Base-by-base conservation (phyloP, 768 basidiomycete genomes). In the Krasilnikovozyma curviuscula region DNA sequence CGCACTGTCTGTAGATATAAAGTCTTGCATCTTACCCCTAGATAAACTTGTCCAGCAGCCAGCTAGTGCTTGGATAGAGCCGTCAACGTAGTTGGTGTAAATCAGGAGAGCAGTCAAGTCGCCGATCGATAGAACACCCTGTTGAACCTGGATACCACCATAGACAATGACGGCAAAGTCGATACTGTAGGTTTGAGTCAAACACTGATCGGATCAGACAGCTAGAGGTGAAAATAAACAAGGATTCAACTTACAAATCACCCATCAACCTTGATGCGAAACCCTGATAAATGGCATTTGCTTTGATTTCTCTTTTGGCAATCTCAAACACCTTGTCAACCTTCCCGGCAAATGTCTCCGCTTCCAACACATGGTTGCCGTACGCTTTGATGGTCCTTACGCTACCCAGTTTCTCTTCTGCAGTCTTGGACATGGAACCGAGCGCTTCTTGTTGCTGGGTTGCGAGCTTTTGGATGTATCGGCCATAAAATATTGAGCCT, bases 291-390 rank as follows among this genome's bases (percentile, higher is more conserved):
- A 46, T 29, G 19, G 29, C 44, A 16, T 46, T 25, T 2, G 44
- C 44, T 32, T 46, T 40, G 19, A 52, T 52, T n/a, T 52, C 44
- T n/a, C 50, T 32, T 6, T 23, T 32, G 18, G 39, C 50, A 18
- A 52, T 52, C 32, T 41, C 25, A 23, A 46, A 52, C 45, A 52
- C 48, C 16, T 38, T 46, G 40, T 52, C 50, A 28, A 52, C 50
- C 41, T 46, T 46, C n/a, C 31, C 27, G 2, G 23, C 29, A n/a
- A 52, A 41, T 29, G 31, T 47, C 34, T 47, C 43, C n/a, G 40
- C 31, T 18, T 52, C 50, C 3, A 52, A 34, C 9, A 32, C 50
- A 10, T 52, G 50, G 9, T 44, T 46, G 34, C 43, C 43, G 45
- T 52, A 52, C 8, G 50, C 50, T n/a, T 44, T 46, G 21, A 52